Conservation (phyloP, 345 rosid genomes). For the Hibiscus syriacus region DNA sequence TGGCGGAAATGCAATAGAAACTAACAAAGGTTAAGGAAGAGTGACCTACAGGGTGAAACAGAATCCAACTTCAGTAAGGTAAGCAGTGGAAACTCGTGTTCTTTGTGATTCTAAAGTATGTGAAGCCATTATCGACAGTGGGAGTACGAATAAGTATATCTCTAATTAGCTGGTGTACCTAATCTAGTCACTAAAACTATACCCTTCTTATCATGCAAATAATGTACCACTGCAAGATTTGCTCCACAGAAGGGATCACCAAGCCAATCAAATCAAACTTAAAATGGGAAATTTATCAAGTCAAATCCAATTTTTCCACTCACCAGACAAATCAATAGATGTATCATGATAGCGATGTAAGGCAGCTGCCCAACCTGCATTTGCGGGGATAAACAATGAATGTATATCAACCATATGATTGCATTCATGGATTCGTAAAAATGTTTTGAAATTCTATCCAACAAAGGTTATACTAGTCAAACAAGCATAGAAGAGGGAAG, state of each 20-base stretch:
- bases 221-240: not conserved
- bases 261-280: not conserved
- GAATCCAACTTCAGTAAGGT: no score
- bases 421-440: no score
- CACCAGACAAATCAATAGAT: conserved; percentile 65
- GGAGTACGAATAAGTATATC: not conserved
- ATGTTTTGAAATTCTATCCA: no score
- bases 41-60: no score
- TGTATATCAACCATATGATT: not conserved
- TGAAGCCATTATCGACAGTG: not conserved
- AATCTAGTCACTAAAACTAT: no score
- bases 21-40: no score
- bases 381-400: conserved; percentile 17
- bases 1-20: no score
- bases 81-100: no score
- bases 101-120: no score
- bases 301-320: conserved; percentile 18
- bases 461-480: not conserved
- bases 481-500: no score
- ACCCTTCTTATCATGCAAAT: not conserved
- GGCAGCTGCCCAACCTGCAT: conserved; percentile 73
- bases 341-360: conserved; percentile 42
- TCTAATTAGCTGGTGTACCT: not conserved
- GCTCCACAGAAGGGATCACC: not conserved
- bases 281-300: not conserved